Base-by-base conservation (phyloP, 2,329 filamentous ascomycete genomes). In the Alternaria brassicae region DNA sequence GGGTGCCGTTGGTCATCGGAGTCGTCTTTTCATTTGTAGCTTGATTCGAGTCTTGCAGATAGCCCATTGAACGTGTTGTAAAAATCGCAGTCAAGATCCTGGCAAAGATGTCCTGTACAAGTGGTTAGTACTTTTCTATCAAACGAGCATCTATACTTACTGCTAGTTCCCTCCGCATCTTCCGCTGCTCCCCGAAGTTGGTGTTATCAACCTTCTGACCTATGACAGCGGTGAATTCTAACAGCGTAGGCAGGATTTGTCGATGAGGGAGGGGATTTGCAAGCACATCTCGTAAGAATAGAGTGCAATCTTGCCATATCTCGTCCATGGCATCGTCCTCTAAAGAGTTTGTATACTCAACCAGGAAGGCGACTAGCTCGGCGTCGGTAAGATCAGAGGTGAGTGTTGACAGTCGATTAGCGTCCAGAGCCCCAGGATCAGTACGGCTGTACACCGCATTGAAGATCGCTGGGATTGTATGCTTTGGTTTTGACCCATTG, bases 291-390 rank as follows among this genome's bases (percentile, higher is more conserved):
- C 89, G 90, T 60, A 98, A 78, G 77, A 99, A 99, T 0, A 90
- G 87, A 71, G 93, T 92, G 76, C 94, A 99, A 74, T 99, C 94
- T 39, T 89, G 85, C 95, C 95, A 99, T 48, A 99, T 97, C 78
- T 99, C 95, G 71, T 99, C 95, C 85, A 97, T 94, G 15, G 95
- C 91, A 80, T 99, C 95, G 71, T 99, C 95, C 72, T 99, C 95
- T 12, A 98, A 83, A 0, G 93, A 95, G 28, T 87, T 87, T 0
- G 93, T 90, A 77, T 99, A 99, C 62, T 95, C 91, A 7, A 97
- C 91, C 42, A 98, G 79, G 76, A 99, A 99, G 8, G 90, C 86
- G 8, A 94, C 91, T 10, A 99, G 82, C 71, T 97, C 93, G 0
- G 87, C 86, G 70, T 97, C 93, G 53, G 88, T 88, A 9, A 99